Base-by-base conservation (phyloP, 495 filamentous ascomycete genomes). In the Penicillium turbatum region DNA sequence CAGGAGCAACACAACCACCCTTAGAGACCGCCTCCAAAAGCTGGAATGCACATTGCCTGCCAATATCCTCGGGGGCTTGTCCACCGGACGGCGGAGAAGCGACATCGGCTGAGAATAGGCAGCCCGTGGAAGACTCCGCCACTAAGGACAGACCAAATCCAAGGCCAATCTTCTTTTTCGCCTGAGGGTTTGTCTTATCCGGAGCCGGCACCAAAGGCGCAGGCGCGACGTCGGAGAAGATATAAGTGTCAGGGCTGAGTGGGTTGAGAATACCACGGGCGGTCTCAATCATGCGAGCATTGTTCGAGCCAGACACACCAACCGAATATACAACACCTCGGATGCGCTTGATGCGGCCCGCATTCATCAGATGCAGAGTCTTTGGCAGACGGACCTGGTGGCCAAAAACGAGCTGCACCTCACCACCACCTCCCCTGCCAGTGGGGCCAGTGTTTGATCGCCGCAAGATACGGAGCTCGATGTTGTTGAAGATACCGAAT, bases 241-340 rank as follows among this genome's bases (percentile, higher is more conserved):
- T 83, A 62, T 97, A 95, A 19, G 95, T 89, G 66, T 99, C 95
- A 2, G 84, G 81, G 13, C 87, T 80, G 48, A 97, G 77, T 16
- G 85, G 79, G 69, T 97, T 97, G 36, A 99, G 77, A 36, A 97
- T 79, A 13, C 89, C 91, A 61, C 93, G 78, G 39, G 91, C 89
- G 19, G 84, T 80, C 61, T 93, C 89, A 70, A 97, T 99, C 89
- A 95, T 93, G 46, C 93, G 80, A 44, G 88, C 87, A 68, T 97
- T 99, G 58, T 96, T 96, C 40, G 87, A 89, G 0, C 85, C 92
- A 8, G 86, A 85, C 1, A 97, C 89, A 24, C 93, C 93, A 3
- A 88, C 89, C 24, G 87, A 86, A 69, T 97, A 97, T 17, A 92
- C 92, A 2, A 97, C 92, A 42, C 93, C 93, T 49, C 95, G 82